These are phyloP conservation scores for Annulohypoxylon stygium DNA, from an alignment of 495 filamentous ascomycete species.

Conservation along the genomic window DNA sequence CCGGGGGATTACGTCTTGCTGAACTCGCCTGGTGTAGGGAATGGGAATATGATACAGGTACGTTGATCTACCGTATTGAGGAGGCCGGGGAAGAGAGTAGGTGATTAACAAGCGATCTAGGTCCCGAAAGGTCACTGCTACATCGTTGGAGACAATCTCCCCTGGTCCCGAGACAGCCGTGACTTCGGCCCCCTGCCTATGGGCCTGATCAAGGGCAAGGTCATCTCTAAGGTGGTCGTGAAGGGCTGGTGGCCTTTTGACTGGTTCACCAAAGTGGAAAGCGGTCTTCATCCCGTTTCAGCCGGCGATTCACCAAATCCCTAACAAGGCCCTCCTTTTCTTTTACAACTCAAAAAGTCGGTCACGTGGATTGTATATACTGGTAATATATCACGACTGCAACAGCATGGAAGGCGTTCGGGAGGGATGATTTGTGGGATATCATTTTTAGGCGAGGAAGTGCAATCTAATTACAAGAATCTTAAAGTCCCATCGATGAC, in stretches of 20 bases:
- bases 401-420: slow-evolving; percentile 28
- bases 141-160: slow-evolving; percentile 87
- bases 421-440: slow-evolving; percentile 41
- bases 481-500: slow-evolving; percentile 28
- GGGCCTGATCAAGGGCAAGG: slow-evolving; percentile 85
- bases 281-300: slow-evolving; percentile 41
- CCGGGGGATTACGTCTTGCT: slow-evolving; percentile 89
- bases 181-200: slow-evolving; percentile 87
- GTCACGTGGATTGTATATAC: slow-evolving; percentile 9
- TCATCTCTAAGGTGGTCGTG: slow-evolving; percentile 72
- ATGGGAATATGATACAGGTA: slow-evolving; percentile 82
- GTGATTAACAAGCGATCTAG: too few species aligned
- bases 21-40: slow-evolving; percentile 63
- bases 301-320: slow-evolving; percentile 10
- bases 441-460: slow-evolving; percentile 47
- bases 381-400: slow-evolving; percentile 30
- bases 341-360: background rate
- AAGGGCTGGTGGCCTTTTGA: slow-evolving; percentile 62
- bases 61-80: slow-evolving; percentile 12
- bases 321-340: background rate
- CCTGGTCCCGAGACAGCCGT: slow-evolving; percentile 86
- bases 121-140: slow-evolving; percentile 92
- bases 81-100: too few species aligned
- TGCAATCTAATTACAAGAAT: slow-evolving; percentile 54
- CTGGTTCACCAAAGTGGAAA: slow-evolving; percentile 61